Percentiles rank a stretch among this genome's conserved stretches.
Conservation (phyloP, 192 early-diverging fungal species). For the Chytriomyces hyalinus region DNA sequence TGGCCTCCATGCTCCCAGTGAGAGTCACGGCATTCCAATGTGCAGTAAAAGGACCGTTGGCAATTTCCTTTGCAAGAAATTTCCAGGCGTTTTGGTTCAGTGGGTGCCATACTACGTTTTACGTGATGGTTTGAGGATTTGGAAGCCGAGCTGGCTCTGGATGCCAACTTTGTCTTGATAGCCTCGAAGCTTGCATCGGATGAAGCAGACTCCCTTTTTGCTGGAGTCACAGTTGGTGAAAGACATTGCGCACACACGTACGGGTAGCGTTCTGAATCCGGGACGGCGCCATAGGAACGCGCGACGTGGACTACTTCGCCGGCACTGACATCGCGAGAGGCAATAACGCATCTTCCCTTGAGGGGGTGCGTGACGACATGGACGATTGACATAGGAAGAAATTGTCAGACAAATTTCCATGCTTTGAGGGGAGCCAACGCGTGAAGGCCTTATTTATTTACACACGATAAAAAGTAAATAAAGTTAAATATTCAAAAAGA, state of each 20-base stretch:
- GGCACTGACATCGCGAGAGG: slow-evolving; percentile 2
- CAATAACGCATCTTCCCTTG: slow-evolving; percentile 44
- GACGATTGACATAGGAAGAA: neutral
- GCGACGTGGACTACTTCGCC: slow-evolving; percentile 35
- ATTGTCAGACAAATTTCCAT: neutral
- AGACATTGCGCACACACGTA: slow-evolving; percentile 46
- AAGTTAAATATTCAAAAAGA: neutral
- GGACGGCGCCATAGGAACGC: slow-evolving; percentile 41
- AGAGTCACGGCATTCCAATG: slow-evolving; percentile 15
- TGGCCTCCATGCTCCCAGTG: slow-evolving; percentile 42
- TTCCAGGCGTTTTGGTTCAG: neutral
- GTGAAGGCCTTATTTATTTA: neutral
- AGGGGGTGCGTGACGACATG: slow-evolving; percentile 22
- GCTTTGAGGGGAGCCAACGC: neutral
- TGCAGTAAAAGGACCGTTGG: slow-evolving; percentile 38
- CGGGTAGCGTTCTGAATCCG: slow-evolving; percentile 33
- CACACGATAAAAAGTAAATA: neutral
- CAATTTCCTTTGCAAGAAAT: slow-evolving; percentile 23
- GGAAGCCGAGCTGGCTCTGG: no score
- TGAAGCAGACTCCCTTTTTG: no score
- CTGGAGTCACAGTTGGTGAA: neutral
- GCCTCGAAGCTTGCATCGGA: no score
- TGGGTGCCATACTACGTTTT: neutral
- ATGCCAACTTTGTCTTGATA: no score
- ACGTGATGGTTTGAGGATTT: neutral